Percentiles rank a stretch among this genome's conserved stretches.
Conservation (phyloP, 2,329 filamentous ascomycete genomes). For the Diaporthe sp. region DNA sequence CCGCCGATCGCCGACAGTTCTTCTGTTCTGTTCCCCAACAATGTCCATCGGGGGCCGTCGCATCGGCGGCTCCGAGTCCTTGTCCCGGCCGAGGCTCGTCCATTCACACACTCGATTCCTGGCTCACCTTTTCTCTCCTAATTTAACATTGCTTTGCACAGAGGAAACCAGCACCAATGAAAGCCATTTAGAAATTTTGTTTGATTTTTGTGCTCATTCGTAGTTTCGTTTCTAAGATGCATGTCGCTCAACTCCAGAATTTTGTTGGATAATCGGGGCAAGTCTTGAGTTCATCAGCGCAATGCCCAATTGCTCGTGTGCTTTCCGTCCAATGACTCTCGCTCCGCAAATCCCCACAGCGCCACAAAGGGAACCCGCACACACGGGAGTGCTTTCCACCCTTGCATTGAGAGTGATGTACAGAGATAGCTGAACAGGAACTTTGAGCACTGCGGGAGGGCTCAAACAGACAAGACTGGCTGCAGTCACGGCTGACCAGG, state of each 20-base stretch:
- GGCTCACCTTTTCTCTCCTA: not conserved
- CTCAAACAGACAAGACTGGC: not conserved
- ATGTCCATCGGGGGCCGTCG: constrained; percentile 18
- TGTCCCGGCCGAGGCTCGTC: constrained; percentile 8
- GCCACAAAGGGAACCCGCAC: not conserved
- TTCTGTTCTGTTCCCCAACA: constrained; percentile 20
- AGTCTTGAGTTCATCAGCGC: no score
- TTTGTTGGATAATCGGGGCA: not conserved
- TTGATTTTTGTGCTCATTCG: not conserved
- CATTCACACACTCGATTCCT: not conserved
- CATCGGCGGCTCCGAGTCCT: constrained; percentile 12
- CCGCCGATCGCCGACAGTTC: constrained; percentile 10
- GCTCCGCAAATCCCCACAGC: not conserved
- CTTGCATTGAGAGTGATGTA: not conserved
- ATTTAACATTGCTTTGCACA: not conserved
- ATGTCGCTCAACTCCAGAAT: not conserved
- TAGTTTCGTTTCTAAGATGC: not conserved
- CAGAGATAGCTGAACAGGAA: not conserved
- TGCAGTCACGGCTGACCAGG: not conserved
- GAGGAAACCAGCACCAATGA: not conserved
- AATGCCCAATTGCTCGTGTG: not conserved
- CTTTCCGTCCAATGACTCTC: not conserved
- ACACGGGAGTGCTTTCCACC: not conserved
- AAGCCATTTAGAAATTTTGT: not conserved
- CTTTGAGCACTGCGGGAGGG: no score